These are phyloP conservation scores for Akanthomyces dipterigenus DNA, from an alignment of 2,329 filamentous ascomycete genomes.

Conservation along the genomic window DNA sequence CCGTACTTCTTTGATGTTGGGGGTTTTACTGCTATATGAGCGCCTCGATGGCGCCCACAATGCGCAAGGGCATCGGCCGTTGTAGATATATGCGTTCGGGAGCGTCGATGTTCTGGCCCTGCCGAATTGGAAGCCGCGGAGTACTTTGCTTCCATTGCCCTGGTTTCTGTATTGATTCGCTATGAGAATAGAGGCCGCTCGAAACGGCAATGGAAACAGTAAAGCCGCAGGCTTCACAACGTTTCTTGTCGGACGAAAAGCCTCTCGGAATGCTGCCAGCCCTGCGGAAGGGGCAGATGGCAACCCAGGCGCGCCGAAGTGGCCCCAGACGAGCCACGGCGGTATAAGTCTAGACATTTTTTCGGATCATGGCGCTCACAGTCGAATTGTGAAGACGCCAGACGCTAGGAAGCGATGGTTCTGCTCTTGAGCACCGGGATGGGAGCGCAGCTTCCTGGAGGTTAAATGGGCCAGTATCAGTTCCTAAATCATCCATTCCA, in stretches of 20 bases:
- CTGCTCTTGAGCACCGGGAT: background rate
- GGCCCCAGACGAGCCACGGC: constrained; percentile 30
- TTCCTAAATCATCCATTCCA: background rate
- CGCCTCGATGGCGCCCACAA: background rate
- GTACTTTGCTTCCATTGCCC: background rate
- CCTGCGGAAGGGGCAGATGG: constrained; percentile 11
- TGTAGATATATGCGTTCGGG: background rate
- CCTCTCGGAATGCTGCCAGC: constrained; percentile 9
- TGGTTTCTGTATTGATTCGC: background rate
- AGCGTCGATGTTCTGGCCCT: background rate
- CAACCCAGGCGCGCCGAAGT: constrained; percentile 24
- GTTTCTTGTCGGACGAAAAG: background rate
- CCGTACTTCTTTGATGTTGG: background rate
- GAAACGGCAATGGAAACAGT: background rate
- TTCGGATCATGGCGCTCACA: constrained; percentile 30
- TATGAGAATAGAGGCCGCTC: background rate
- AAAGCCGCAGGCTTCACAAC: background rate
- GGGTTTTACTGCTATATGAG: background rate
- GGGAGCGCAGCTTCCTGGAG: constrained; percentile 1
- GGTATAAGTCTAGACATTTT: constrained; percentile 36
- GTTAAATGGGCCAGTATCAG: constrained; percentile 7
- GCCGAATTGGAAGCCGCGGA: background rate
- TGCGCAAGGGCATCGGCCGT: background rate
- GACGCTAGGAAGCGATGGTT: background rate
- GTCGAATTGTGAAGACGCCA: constrained; percentile 14